Percentiles rank a stretch among this genome's conserved stretches.
phyloP scores from a whole-genome alignment of 2,329 filamentous ascomycete species.

The Acephala macrosclerotiorum region DNA sequence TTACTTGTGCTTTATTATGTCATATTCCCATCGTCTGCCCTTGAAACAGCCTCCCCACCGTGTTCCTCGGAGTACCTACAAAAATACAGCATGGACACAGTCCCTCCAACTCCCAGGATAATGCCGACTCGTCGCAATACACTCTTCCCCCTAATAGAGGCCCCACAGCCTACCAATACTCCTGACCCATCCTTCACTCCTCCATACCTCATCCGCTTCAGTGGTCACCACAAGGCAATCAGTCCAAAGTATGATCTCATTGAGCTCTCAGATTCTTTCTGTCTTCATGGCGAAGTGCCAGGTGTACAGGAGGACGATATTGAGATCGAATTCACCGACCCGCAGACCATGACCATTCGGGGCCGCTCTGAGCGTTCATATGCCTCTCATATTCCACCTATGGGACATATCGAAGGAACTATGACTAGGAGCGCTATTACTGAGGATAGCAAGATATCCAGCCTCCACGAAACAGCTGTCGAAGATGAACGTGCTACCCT shows the following conservation, averaged over 20 bases:
- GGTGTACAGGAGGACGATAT: slow-evolving; percentile 76
- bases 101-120: too few species aligned
- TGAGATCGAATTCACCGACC: slow-evolving; percentile 77
- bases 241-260: slow-evolving; percentile 78
- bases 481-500: slow-evolving; percentile 6
- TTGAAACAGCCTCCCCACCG: too few species aligned
- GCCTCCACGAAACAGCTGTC: slow-evolving; percentile 54
- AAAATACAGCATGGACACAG: too few species aligned
- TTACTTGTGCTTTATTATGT: too few species aligned
- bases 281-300: slow-evolving; percentile 80
- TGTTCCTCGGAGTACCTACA: too few species aligned
- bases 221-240: slow-evolving; percentile 70
- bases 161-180: too few species aligned
- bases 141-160: too few species aligned
- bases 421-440: not conserved
- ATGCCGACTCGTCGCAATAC: too few species aligned
- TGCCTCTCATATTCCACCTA: slow-evolving; percentile 59
- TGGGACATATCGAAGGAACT: slow-evolving; percentile 70
- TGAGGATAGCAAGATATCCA: not conserved
- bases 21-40: too few species aligned
- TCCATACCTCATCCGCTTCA: slow-evolving; percentile 67
- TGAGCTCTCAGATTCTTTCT: slow-evolving; percentile 71
- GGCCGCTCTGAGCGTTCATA: not conserved
- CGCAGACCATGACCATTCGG: slow-evolving; percentile 54
- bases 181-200: slow-evolving; percentile 54